Conservation (phyloP, 768 basidiomycete genomes). For the Lactarius deliciosus region DNA sequence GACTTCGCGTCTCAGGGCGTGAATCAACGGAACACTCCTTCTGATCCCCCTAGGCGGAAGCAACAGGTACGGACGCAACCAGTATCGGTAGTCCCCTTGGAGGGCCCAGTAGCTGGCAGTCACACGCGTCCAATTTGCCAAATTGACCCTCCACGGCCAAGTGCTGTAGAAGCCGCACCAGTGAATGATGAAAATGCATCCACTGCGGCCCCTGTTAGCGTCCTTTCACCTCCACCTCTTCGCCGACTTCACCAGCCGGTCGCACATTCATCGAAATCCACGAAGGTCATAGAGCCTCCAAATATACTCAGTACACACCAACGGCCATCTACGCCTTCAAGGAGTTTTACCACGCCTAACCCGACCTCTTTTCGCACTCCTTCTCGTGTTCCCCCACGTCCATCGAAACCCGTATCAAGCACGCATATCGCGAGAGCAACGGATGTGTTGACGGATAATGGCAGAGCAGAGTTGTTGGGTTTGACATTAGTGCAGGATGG, state of each 20-base stretch:
- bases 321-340: slow-evolving; percentile 23
- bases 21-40: not conserved
- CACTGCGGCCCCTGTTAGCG: not conserved
- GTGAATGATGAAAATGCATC: slow-evolving; percentile 3
- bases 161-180: not conserved
- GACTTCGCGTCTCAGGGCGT: slow-evolving; percentile 1
- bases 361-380: slow-evolving; percentile 7
- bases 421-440: slow-evolving; percentile 54
- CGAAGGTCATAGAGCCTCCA: slow-evolving; percentile 15
- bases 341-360: slow-evolving; percentile 4
- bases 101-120: not conserved
- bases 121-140: not conserved
- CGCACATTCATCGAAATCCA: not conserved
- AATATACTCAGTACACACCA: not conserved
- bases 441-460: slow-evolving; percentile 51
- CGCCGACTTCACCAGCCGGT: not conserved
- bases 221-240: not conserved
- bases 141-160: not conserved
- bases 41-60: not conserved
- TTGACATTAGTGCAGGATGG: slow-evolving; percentile 52
- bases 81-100: not conserved
- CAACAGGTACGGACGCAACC: not conserved
- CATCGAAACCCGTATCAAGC: slow-evolving; percentile 48
- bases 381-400: not conserved
- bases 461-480: slow-evolving; percentile 51